Evolutionary conservation across 345 rosid species (phyloP), one percentile per base, ranked within the genome.

Genomic region (Salix dunnii): DNA sequence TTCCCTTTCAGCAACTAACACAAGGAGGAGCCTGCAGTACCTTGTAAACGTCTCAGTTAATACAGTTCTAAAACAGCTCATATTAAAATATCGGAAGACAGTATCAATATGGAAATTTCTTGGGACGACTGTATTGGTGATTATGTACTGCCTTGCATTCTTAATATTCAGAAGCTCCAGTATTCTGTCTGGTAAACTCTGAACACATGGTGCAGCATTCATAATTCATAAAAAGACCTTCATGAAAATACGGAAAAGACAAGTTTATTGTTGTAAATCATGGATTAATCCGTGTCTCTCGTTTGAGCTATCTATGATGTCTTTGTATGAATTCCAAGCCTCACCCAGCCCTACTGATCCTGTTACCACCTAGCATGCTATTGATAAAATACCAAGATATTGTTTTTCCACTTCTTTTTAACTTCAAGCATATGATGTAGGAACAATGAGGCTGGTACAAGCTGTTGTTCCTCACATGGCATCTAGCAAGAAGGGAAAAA

Each of bases 401-500:
- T 36, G 0, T 35, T 33, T 42, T 49, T 43, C 25, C 38, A 67
- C 2, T 7, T 36, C 35, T 30, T 20, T 40, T 28, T 43, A 48
- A 71, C 60, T 3, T 51, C 18, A n/a, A 25, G 11, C 17, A 16
- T 5, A 5, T 17, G 16, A 17, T 77, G 74, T 67, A 93, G 97
- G 99, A 80, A 46, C 97, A 12, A 79, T 91, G 83, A 91, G 99
- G 81, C 51, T 95, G 88, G 84, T 92, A 73, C 99, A 93, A 85
- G 92, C 94, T 67, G 97, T 90, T 64, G 92, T 88, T 27, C 96
- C 96, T 75, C 93, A 89, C 85, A 91, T 95, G 97, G 94, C 90
- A 43, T 80, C 86, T 62, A 89, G 89, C 86, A 91, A 77, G 70
- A 88, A 81, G 64, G 96, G 97, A 18, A 93, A 85, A 82, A 84